Percentiles rank a stretch among this genome's conserved stretches.
Conservation (phyloP, 73 alveolate genomes). For the Paramecium caudatum region DNA sequence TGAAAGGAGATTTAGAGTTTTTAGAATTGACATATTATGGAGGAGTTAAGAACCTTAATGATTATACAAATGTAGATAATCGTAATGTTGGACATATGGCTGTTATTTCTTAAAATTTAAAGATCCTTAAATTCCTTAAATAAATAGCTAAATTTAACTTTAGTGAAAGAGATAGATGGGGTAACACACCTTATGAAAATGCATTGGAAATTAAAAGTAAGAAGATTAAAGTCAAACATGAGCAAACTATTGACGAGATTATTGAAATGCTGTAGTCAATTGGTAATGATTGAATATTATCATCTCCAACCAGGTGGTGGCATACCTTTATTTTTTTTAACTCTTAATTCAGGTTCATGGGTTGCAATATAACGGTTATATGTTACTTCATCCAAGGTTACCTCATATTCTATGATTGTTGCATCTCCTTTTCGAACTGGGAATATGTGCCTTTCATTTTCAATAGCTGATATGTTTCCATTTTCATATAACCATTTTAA, state of each 20-base stretch:
- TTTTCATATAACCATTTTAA: constrained; percentile 75
- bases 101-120: constrained; percentile 12
- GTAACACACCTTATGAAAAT: constrained; percentile 67
- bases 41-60: constrained; percentile 73
- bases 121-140: constrained; percentile 65
- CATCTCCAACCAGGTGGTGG: constrained; percentile 61
- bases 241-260: constrained; percentile 18
- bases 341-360: constrained; percentile 6
- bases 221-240: not conserved
- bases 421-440: constrained; percentile 65
- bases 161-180: constrained; percentile 76
- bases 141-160: constrained; percentile 68
- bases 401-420: constrained; percentile 64
- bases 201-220: constrained; percentile 32
- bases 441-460: constrained; percentile 47
- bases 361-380: constrained; percentile 74
- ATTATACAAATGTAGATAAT: constrained; percentile 65
- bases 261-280: constrained; percentile 3
- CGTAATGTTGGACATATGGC: constrained; percentile 74
- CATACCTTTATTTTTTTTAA: constrained; percentile 68
- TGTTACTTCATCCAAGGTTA: constrained; percentile 72
- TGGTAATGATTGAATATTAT: not conserved
- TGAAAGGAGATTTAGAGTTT: constrained; percentile 24
- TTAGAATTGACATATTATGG: constrained; percentile 57
- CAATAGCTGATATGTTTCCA: constrained; percentile 71